phyloP scores from a whole-genome alignment of 768 basidiomycete species.

The Astraeus odoratus region DNA sequence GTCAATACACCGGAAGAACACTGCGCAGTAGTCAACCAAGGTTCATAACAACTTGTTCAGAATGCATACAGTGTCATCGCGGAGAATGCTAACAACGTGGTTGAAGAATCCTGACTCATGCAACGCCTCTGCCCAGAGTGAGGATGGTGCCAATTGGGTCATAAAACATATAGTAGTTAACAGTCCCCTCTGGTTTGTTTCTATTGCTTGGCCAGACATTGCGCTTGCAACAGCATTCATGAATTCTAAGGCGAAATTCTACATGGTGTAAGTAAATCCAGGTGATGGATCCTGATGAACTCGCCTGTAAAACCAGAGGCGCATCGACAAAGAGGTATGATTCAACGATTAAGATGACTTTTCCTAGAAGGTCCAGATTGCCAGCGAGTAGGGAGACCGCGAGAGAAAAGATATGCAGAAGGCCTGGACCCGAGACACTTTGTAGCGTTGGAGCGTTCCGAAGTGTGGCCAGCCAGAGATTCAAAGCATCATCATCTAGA shows the following conservation, averaged over 20 bases:
- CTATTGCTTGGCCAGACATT: constrained; percentile 41
- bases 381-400: constrained; percentile 51
- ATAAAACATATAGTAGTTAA: constrained; percentile 53
- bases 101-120: constrained; percentile 71
- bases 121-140: constrained; percentile 65
- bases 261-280: constrained; percentile 2
- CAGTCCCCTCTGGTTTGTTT: constrained; percentile 55
- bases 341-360: constrained; percentile 59
- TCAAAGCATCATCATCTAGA: constrained; percentile 73
- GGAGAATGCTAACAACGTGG: constrained; percentile 48
- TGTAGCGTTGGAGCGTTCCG: constrained; percentile 54
- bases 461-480: constrained; percentile 67
- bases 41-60: background rate
- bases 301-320: constrained; percentile 53
- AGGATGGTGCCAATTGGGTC: constrained; percentile 55
- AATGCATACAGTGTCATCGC: constrained; percentile 57
- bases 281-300: constrained; percentile 8
- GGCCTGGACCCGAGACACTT: constrained; percentile 39
- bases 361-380: constrained; percentile 73
- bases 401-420: constrained; percentile 61
- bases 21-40: constrained; percentile 15
- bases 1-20: constrained; percentile 37
- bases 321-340: constrained; percentile 77
- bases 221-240: constrained; percentile 51
- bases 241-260: constrained; percentile 52